Evolutionary conservation across 768 basidiomycete species (phyloP).

Genomic region (Leccinum longicurvipes): DNA sequence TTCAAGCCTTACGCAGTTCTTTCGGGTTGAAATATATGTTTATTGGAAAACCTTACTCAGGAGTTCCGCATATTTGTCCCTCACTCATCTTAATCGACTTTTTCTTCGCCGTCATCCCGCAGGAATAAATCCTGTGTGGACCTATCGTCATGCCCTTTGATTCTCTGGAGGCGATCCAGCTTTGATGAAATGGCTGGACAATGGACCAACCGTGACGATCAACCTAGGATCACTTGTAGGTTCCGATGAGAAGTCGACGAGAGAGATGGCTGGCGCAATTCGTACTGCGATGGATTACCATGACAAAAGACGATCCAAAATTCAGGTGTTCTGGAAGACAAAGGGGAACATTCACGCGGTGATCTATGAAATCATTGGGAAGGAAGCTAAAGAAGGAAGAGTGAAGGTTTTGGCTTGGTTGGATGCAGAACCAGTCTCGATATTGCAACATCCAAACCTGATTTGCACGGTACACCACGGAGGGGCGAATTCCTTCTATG

Average conservation of each 20-base stretch:
- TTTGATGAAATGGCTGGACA: conserved; percentile 10
- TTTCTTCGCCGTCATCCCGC: conserved; percentile 3
- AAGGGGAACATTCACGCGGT: not conserved
- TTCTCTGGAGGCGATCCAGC: conserved; percentile 4
- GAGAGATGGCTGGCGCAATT: conserved; percentile 5
- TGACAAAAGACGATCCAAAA: not conserved
- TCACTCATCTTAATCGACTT: conserved; percentile 3
- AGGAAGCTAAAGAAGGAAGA: conserved; percentile 7
- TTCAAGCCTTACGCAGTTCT: not conserved
- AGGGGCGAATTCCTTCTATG: conserved; percentile 6
- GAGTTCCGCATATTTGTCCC: conserved; percentile 4
- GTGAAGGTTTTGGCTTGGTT: conserved; percentile 12
- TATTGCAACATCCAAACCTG: conserved; percentile 7
- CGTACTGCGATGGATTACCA: conserved; percentile 6
- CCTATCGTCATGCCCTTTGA: conserved; percentile 11
- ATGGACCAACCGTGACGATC: conserved; percentile 12
- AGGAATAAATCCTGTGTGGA: conserved; percentile 5
- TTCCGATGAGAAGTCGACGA: not conserved
- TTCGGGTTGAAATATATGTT: not conserved
- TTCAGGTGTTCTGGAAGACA: conserved; percentile 32
- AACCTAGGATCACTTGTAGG: conserved; percentile 7
- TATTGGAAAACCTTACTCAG: not conserved
- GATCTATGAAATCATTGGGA: conserved; percentile 1
- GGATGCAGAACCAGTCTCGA: conserved; percentile 10
- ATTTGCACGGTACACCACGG: conserved; percentile 5